phyloP scores from a whole-genome alignment of 139 green algal genomes.

The Edaphochlamys debaryana region DNA sequence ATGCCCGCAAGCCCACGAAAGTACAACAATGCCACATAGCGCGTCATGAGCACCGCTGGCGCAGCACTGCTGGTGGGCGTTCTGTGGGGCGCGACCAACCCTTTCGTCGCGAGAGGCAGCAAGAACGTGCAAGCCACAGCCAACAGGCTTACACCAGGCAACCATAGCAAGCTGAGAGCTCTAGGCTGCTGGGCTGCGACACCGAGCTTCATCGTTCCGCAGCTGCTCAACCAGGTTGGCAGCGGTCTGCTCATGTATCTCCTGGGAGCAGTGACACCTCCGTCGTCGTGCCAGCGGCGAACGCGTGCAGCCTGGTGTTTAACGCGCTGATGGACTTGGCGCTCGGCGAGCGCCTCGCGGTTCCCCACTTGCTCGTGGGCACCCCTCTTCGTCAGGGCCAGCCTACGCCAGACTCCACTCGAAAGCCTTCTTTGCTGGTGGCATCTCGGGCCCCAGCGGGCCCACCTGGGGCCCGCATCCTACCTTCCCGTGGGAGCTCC shows the following conservation, averaged over 20 bases:
- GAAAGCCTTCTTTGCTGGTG: no score
- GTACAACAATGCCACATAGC: neutral
- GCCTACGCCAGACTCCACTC: neutral
- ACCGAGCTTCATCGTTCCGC: constrained; percentile 45
- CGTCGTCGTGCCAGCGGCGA: constrained; percentile 71
- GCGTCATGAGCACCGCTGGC: no score
- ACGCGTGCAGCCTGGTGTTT: constrained; percentile 69
- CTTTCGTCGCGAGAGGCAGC: constrained; percentile 66
- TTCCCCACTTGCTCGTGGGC: constrained; percentile 54
- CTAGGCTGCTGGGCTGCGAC: constrained; percentile 1
- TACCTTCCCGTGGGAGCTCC: neutral
- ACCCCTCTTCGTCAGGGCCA: neutral
- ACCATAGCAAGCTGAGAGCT: neutral
- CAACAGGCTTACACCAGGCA: neutral
- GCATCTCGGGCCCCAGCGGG: no score
- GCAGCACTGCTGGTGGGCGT: constrained; percentile 57
- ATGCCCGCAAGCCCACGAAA: neutral
- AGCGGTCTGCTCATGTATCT: constrained; percentile 65
- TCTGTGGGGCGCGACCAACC: constrained; percentile 76
- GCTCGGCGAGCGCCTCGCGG: constrained; percentile 67
- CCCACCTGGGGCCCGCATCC: neutral
- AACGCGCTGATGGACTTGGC: constrained; percentile 73
- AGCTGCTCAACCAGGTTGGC: constrained; percentile 61
- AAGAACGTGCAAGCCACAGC: constrained; percentile 9
- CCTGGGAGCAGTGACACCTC: constrained; percentile 62